Base-by-base conservation (phyloP, 2,329 filamentous ascomycete species). In the Fusarium illudens region DNA sequence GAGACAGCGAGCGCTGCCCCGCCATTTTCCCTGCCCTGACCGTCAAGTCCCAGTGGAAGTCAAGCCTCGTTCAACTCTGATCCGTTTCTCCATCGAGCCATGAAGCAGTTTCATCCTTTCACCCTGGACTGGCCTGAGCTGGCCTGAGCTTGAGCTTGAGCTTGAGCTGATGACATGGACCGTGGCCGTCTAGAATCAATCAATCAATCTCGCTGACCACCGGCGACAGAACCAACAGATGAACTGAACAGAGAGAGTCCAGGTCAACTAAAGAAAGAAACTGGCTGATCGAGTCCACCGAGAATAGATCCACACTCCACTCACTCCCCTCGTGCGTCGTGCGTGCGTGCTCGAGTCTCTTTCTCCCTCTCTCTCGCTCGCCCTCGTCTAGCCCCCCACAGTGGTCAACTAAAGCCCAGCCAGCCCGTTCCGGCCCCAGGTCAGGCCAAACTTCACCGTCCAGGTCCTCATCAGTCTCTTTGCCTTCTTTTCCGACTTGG, bases 371-470 rank as follows among this genome's bases (percentile, higher is more conserved):
- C 17, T 19, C n/a, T 29, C 33, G 8, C 30, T 19, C 49, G 62
- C 57, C 65, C 64, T 51, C 48, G 60, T 15, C 6, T 4, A 13
- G 39, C 33, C 17, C 42, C 58, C 65, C 65, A 62, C 64, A 62
- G 67, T 70, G 59, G 57, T 64, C 58, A 60, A 65, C 52, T 37
- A 65, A 32, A 64, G 58, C 58, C 64, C 64, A 72, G 69, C 64
- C 64, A 72, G 69, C 65, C 69, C 61, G 67, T 72, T 73, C 68
- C 61, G 68, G 68, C 60, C 64, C 71, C 68, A 73, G 68, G 60
- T 71, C 58, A 71, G 67, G 62, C 65, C 69, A 73, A 72, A 73
- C 65, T 73, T 70, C 71, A 72, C 67, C 69, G 71, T 72, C 67
- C 62, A 70, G 67, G 67, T 69, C 61, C 56, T 61, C 62, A 34